Base-by-base conservation (phyloP, 768 basidiomycete species). In the Mycena kentingensis region DNA sequence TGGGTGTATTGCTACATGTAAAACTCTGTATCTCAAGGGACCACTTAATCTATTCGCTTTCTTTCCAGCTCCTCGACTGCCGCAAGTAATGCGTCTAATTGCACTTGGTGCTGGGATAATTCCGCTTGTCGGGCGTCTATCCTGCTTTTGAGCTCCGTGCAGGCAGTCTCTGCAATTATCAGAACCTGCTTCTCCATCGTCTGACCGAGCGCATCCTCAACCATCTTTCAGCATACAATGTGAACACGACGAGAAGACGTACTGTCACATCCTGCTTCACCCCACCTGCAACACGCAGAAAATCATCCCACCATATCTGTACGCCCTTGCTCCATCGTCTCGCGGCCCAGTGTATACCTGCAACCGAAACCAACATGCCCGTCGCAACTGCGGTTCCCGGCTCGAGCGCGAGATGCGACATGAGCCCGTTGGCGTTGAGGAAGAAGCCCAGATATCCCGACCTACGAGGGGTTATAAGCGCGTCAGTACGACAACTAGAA, bases 291-390 rank as follows among this genome's bases (percentile, higher is more conserved):
- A 56, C 51, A 2, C 51, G 55, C 35, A 36, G 28, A 21, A 49
- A 86, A 63, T 90, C 87, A 47, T 79, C 75, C 80, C 80, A 78
- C 87, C 88, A 92, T 53, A 70, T 72, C 50, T 67, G 71, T 65
- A 87, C 85, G 3, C 82, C 81, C 57, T 74, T 80, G 51, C 89
- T 86, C 87, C 88, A 91, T 52, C 73, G 73, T 12, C 81, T 78
- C 5, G 86, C 73, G 2, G 78, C 79, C 84, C 85, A 88, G 35
- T 87, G 72, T 35, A 88, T 54, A 39, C 82, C 77, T 3, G 68
- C 60, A 5, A 78, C 64, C 0, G 77, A 73, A 18, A 76, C 69
- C 11, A 92, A 64, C 49, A 78, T 72, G 12, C 85, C 87, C 0
- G 80, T 66, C 2, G 85, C 87, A 24, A 84, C 63, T 1, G 83